phyloP scores from a whole-genome alignment of 768 basidiomycete genomes.

The Symmetrospora coprosmae region DNA sequence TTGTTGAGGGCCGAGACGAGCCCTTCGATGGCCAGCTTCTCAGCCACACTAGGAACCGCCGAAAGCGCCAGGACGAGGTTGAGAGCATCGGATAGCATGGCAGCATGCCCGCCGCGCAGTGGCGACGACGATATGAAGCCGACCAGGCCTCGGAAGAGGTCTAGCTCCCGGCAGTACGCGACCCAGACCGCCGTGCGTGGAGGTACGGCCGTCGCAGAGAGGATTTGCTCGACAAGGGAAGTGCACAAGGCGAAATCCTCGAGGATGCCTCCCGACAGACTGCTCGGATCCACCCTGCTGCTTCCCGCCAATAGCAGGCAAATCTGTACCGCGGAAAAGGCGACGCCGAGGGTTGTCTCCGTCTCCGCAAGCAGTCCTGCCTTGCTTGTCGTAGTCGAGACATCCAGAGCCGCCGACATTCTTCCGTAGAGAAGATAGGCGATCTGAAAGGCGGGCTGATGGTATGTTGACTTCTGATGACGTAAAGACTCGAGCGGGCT shows the following conservation, averaged over 20 bases:
- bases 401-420: not conserved
- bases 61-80: constrained; percentile 76
- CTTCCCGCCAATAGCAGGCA: constrained; percentile 48
- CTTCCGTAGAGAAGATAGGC: not conserved
- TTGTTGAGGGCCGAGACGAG: constrained; percentile 67
- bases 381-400: not conserved
- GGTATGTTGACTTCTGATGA: not conserved
- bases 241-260: constrained; percentile 65
- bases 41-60: constrained; percentile 59
- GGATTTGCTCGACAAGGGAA: constrained; percentile 70
- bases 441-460: not conserved
- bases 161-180: constrained; percentile 60
- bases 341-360: constrained; percentile 41
- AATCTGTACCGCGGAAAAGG: constrained; percentile 50
- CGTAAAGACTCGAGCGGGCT: not conserved
- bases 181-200: constrained; percentile 64
- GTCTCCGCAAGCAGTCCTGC: constrained; percentile 35
- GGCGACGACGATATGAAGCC: constrained; percentile 23
- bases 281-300: constrained; percentile 47
- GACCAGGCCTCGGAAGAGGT: constrained; percentile 54
- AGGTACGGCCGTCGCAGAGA: constrained; percentile 48
- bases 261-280: constrained; percentile 44
- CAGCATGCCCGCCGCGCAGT: constrained; percentile 44
- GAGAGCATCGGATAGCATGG: constrained; percentile 55
- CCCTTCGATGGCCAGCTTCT: constrained; percentile 70